Base-by-base conservation (phyloP, 441 rosid species). In the Gossypium schwendimanii region DNA sequence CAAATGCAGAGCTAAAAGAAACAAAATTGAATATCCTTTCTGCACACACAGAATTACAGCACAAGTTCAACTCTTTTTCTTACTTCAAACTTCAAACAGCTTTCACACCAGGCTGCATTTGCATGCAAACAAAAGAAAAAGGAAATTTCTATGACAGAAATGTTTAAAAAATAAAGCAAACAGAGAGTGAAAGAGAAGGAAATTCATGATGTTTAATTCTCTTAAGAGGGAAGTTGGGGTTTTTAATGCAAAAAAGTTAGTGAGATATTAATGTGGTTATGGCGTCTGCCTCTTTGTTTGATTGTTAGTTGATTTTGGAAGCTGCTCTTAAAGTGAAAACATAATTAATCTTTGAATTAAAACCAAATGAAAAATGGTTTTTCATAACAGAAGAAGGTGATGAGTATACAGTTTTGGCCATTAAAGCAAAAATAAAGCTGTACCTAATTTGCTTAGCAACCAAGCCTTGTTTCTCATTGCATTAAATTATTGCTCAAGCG, bases 261-360 rank as follows among this genome's bases (percentile, higher is more conserved):
- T 11, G 63, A 20, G 70, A 23, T 21, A 50, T 21, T 55, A 61
- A 24, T 12, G 76, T 54, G 79, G 81, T 76, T 81, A 75, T 75
- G 79, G 83, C 31, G 75, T 76, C 80, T 63, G 28, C 74, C 69
- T 70, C 81, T 61, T 55, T 75, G 69, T 49, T 50, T 52, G 33
- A 74, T 60, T 64, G 79, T 23, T 50, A 53, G 73, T 41, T 75
- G 79, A 68, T 45, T 7, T 24, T 62, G 47, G 66, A 21, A 44
- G 57, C 57, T 21, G 65, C 10, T 28, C n/a, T 15, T 67, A n/a
- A 39, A 39, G 26, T 49, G 9, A 33, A 23, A 55, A 55, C 45
- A 58, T 67, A 54, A 45, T 77, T n/a, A 52, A 76, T 81, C 83
- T 77, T 78, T 57, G 73, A 78, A 83, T 73, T 75, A 50, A 61